Base-by-base conservation (phyloP, 164 flowering plant species). In the Cinnamomum chago region DNA sequence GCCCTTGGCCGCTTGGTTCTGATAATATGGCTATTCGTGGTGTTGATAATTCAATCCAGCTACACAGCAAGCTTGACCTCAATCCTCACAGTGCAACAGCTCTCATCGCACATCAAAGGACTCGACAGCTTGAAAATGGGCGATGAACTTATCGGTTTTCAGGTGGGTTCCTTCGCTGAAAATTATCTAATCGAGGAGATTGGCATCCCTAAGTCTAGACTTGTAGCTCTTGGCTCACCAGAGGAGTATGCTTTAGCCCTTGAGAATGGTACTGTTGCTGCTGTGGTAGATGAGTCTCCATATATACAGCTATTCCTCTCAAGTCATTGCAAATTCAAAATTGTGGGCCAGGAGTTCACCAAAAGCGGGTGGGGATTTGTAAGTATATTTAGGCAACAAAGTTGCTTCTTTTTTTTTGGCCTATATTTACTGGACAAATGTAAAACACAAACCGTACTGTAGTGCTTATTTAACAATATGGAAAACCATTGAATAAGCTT, bases 321-420 rank as follows among this genome's bases (percentile, higher is more conserved):
- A 22, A 78, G 70, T 3, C 72, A 79, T 9, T 88, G 92, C 81
- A 79, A 81, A 70, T 85, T 87, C 79, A 78, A 80, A 58, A 77
- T 81, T 60, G 79, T 86, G 3, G 92, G 92, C 17, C 81, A 74
- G 72, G 87, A 83, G 60, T 86, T 87, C 79, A 88, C 90, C 64
- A 85, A 78, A 76, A 82, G 78, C 62, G 92, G 90, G 2, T 88
- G 92, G 92, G 92, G 92, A 67, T 88, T 87, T 79, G 92, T 88
- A 85, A 87, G 92, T 87, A 77, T 76, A 23, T 23, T 55, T 55
- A 15, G n/a, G 60, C 17, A 55, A 55, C n/a, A 55, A 55, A 55
- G 18, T 55, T 55, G 47, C 47, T 40, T 40, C 47, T 9, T 9
- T 18, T 22, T 20, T 20, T 64, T 64, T 25, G 67, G 67, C 25